Evolutionary conservation across 2,329 filamentous ascomycete genomes (phyloP).

Genomic region (Furcasterigmium sp.): DNA sequence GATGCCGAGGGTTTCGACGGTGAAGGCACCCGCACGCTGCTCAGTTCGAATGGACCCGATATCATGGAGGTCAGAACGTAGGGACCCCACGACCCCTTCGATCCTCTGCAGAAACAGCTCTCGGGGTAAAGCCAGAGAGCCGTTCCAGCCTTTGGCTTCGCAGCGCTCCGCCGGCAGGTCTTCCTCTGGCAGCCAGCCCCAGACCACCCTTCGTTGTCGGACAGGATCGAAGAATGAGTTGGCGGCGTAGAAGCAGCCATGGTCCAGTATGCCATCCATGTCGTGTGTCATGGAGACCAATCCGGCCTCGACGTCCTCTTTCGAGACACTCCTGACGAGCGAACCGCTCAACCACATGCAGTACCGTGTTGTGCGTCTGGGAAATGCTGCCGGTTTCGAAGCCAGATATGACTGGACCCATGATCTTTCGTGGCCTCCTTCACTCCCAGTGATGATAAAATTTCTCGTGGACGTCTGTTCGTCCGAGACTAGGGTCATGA

Average conservation of each 20-base stretch:
- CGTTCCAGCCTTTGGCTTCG: slow-evolving; percentile 7
- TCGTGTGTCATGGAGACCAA: slow-evolving; percentile 4
- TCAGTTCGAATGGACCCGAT: too few relatives aligned
- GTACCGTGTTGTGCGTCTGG: too few relatives aligned
- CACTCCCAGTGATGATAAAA: too few relatives aligned
- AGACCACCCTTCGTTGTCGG: slow-evolving; percentile 3
- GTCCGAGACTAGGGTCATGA: too few relatives aligned
- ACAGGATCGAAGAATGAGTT: slow-evolving; percentile 8
- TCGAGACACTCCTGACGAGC: slow-evolving; percentile 1
- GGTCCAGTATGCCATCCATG: slow-evolving; percentile 11
- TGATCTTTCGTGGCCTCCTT: too few relatives aligned
- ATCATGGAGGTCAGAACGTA: too few relatives aligned
- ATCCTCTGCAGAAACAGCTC: too few relatives aligned
- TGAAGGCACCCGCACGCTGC: too few relatives aligned
- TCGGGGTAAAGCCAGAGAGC: slow-evolving; percentile 3
- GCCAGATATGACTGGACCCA: not conserved
- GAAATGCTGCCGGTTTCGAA: too few relatives aligned
- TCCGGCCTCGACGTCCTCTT: not conserved
- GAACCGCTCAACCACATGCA: slow-evolving; percentile 10
- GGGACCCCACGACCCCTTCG: too few relatives aligned
- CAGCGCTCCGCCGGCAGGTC: slow-evolving; percentile 2
- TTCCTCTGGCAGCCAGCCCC: slow-evolving; percentile 10
- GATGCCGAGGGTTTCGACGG: too few relatives aligned
- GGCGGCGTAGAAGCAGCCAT: slow-evolving; percentile 11
- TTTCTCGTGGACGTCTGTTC: too few relatives aligned